Base-by-base conservation (phyloP, 202 grass and related monocot species). In the Saccharum hybrid region DNA sequence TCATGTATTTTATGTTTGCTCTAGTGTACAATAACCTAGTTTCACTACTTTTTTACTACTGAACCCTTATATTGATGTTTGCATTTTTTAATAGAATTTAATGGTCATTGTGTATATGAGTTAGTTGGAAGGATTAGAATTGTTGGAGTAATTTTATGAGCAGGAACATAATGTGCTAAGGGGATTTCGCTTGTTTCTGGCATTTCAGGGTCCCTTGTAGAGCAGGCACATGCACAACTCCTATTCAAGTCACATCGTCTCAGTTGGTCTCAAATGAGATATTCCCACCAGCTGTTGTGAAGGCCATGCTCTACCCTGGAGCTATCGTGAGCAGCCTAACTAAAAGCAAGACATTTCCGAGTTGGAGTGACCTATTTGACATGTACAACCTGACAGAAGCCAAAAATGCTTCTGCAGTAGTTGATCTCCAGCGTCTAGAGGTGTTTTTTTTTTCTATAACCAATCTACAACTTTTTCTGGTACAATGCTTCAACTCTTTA, bases 391-490 rank as follows among this genome's bases (percentile, higher is more conserved):
- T 98, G 43, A 96, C 91, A 80, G 88, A 94, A 74, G 93, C 75
- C 1, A 98, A 94, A 88, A 92, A 88, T 76, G 87, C 91, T 74
- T 96, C 96, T 63, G 89, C 96, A 8, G 48, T 86, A 69, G 63
- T 96, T 74, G 96, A 98, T 93, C 87, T 98, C 59, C 89, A 98
- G 76, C 91, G 81, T 67, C 81, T 98, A 74, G 96, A 96, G 96
- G 89, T 94, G 28, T 67, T 71, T 76, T 79, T 81, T n/a, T 23
- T 60, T 21, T 21, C n/a, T 5, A 72, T 62, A 67, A 75, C 26
- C 74, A 40, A 65, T 21, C 21, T 61, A 66, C 56, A 65, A 62
- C 38, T 68, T 10, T 73, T 62, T 49, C 10, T 77, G 22, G 43
- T 57, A 37, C 30, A 73, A 60, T 62, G 40, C 28, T 21, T 78